Evolutionary conservation across 2,329 filamentous ascomycete genomes (phyloP).

Genomic region (Trichoderma simmonsii): DNA sequence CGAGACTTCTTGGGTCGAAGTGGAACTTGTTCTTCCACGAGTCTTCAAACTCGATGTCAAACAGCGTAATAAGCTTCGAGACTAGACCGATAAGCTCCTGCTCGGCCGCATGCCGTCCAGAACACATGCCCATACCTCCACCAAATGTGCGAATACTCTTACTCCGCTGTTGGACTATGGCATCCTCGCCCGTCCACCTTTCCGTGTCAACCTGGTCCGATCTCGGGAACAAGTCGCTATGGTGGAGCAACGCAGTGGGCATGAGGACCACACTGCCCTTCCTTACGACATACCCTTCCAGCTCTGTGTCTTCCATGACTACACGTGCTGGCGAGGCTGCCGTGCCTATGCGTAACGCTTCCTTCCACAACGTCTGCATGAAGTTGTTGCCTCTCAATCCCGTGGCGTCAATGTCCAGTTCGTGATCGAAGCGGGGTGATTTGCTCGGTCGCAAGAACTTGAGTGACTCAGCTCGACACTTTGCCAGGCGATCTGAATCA

Average conservation of each 20-base stretch:
- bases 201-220: background rate
- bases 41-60: constrained; percentile 5
- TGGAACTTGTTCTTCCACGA: background rate
- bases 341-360: constrained; percentile 1
- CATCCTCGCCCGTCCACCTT: background rate
- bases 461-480: background rate
- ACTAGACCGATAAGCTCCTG: constrained; percentile 2
- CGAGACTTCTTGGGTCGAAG: constrained; percentile 7
- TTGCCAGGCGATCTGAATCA: background rate
- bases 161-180: background rate
- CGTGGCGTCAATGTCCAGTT: background rate
- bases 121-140: constrained; percentile 5
- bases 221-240: background rate
- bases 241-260: background rate
- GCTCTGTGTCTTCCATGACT: constrained; percentile 4
- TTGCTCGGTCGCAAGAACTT: background rate
- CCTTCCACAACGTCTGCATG: constrained; percentile 5
- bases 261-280: constrained; percentile 6
- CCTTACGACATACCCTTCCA: constrained; percentile 5
- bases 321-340: constrained; percentile 1
- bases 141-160: constrained; percentile 3
- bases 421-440: background rate
- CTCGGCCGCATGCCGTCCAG: constrained; percentile 6
- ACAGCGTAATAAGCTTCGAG: background rate
- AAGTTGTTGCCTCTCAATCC: background rate